Evolutionary conservation across 2,329 filamentous ascomycete species (phyloP), one percentile per base, ranked within the genome.

Genomic region (Cercospora sp.): DNA sequence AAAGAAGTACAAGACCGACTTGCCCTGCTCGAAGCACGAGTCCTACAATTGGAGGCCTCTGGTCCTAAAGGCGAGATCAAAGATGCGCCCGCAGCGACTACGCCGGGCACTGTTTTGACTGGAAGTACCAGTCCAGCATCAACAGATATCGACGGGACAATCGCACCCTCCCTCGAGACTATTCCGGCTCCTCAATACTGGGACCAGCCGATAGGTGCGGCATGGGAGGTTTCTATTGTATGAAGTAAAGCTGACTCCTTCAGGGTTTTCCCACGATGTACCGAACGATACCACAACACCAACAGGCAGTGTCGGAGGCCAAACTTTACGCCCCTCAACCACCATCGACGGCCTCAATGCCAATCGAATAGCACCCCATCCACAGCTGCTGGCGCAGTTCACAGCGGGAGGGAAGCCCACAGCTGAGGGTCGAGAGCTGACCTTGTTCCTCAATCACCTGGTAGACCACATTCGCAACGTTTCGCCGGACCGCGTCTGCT

Each of bases 1-100:
- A 73, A 73, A 63, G 71, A 73, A 66, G 71, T 73, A 26, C 71
- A 73, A 57, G 71, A 73, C 42, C 66, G 71, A 18, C 65, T 73
- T 16, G 62, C 69, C 16, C 63, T 69, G 60, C 68, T 73, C 16
- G 71, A 73, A 65, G 69, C 70, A 45, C 66, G 67, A 5, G 69
- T 73, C 5, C 40, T 71, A 26, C 64, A 70, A 48, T 42, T 73
- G 48, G 71, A 73, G 60, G 40, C 57, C 16, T 59, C 48, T 13
- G 36, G 51, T 8, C 26, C 51, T 31, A 42, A 31, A 20, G 31
- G 7, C 33, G 20, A 59, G n/a, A 42, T 7, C 53, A 64, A 64
- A 31, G 53, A 58, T 16, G 23, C 18, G 18, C 33, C 51, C n/a
- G 20, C 31, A n/a, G 62, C 55, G 31, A 42, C 33, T 5, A 28